A percentile compares a stretch with the other conserved stretches of the same genome.
Conservation (phyloP, 2,329 filamentous ascomycete species). For the Cordyceps fumosorosea region DNA sequence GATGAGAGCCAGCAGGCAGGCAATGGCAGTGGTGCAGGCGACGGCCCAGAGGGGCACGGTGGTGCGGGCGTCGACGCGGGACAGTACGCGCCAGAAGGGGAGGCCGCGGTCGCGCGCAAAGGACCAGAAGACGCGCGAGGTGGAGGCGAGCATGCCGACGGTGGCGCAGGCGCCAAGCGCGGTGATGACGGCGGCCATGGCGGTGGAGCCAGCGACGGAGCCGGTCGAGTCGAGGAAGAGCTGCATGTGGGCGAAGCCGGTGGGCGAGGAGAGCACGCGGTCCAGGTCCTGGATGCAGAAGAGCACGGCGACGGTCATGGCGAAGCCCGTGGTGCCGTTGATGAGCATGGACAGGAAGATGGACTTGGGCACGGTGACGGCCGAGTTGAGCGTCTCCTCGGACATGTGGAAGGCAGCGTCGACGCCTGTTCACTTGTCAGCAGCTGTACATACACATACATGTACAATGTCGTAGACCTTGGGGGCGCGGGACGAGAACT, state of each 20-base stretch:
- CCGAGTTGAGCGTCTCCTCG: conserved; percentile 36
- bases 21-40: conserved; percentile 21
- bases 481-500: not conserved
- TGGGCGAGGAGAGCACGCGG: conserved; percentile 35
- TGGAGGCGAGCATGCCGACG: conserved; percentile 49
- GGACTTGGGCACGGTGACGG: conserved; percentile 41
- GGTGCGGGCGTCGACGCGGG: conserved; percentile 21
- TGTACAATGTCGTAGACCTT: too few relatives aligned
- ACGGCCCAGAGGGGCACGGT: conserved; percentile 25
- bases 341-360: conserved; percentile 43
- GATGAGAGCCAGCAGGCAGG: conserved; percentile 26
- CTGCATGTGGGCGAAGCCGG: conserved; percentile 52
- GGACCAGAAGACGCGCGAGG: conserved; percentile 51
- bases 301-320: conserved; percentile 48
- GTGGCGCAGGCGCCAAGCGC: conserved; percentile 42
- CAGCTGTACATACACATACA: too few relatives aligned
- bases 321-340: conserved; percentile 47
- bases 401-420: conserved; percentile 27
- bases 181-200: conserved; percentile 44
- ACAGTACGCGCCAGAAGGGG: conserved; percentile 24
- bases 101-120: conserved; percentile 34
- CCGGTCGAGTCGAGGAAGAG: conserved; percentile 47
- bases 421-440: conserved; percentile 1
- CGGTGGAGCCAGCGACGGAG: conserved; percentile 39
- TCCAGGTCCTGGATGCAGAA: conserved; percentile 45